Evolutionary conservation across 2,329 filamentous ascomycete species (phyloP).

Genomic region (Verticillium albo-atrum): DNA sequence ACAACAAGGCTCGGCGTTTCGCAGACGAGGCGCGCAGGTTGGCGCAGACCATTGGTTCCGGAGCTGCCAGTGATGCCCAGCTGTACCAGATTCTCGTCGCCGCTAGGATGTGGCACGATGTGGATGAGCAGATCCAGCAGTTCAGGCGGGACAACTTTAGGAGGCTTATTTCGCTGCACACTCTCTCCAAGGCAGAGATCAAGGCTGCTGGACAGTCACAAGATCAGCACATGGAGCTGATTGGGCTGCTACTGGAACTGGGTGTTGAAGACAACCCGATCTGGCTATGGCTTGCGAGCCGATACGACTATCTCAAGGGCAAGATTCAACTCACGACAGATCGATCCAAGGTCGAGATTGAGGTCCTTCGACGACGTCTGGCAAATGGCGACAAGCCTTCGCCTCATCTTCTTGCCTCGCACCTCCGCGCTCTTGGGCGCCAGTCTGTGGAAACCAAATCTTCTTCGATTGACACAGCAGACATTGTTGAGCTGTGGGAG

Average conservation of each 20-base stretch:
- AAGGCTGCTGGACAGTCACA: constrained; percentile 51
- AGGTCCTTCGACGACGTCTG: constrained; percentile 79
- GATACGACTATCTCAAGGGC: constrained; percentile 82
- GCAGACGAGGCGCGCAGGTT: constrained; percentile 73
- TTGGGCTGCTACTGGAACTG: constrained; percentile 82
- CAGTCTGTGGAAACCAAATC: constrained; percentile 59
- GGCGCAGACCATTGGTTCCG: constrained; percentile 49
- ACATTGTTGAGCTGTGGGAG: constrained; percentile 90
- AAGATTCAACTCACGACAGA: constrained; percentile 79
- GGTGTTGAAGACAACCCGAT: constrained; percentile 96
- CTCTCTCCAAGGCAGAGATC: constrained; percentile 45
- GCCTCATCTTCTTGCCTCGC: constrained; percentile 63
- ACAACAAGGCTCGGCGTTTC: constrained; percentile 75
- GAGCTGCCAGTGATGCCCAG: constrained; percentile 68
- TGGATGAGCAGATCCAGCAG: constrained; percentile 76
- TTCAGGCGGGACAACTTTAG: constrained; percentile 93
- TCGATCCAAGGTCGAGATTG: constrained; percentile 85
- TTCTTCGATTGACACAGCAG: constrained; percentile 68
- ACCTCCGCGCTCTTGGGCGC: constrained; percentile 69
- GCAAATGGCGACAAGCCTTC: constrained; percentile 69
- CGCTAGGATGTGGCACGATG: constrained; percentile 91
- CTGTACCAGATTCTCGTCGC: constrained; percentile 84
- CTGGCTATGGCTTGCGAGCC: constrained; percentile 89
- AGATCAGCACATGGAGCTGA: constrained; percentile 87
- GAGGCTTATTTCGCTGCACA: constrained; percentile 66